These are phyloP conservation scores for Anisodus tanguticus DNA, from an alignment of 257 asterid genomes.

Conservation along the genomic window DNA sequence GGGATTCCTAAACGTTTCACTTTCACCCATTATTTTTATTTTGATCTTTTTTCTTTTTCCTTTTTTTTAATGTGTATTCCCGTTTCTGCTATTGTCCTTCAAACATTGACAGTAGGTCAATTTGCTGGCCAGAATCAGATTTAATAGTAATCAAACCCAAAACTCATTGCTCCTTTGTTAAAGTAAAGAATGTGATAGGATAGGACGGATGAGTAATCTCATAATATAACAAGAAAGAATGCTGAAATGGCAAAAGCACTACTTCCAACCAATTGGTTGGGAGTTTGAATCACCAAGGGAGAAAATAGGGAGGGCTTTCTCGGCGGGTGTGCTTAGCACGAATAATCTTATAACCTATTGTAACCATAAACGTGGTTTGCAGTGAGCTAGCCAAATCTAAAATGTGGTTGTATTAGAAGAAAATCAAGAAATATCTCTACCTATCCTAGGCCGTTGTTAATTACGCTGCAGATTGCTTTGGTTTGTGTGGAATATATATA, in stretches of 20 bases:
- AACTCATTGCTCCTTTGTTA: constrained; percentile 1
- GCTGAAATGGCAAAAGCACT: neutral
- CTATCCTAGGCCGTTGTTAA: neutral
- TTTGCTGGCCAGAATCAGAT: neutral
- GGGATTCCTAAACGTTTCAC: constrained; percentile 4
- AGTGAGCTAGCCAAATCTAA: neutral
- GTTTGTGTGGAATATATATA: neutral
- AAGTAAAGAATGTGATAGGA: neutral
- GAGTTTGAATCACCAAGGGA: neutral
- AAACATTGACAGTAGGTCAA: neutral
- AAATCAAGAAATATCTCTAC: neutral
- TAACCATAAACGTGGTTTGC: neutral
- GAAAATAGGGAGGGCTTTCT: neutral
- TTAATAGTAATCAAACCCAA: constrained; percentile 7
- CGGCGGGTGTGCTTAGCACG: neutral
- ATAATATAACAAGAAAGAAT: neutral
- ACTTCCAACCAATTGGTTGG: neutral
- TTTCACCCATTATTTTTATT: neutral
- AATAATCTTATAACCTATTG: no score
- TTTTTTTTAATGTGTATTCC: neutral
- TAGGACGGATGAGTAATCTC: constrained; percentile 1
- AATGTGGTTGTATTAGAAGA: neutral
- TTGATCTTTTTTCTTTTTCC: neutral
- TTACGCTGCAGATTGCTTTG: neutral
- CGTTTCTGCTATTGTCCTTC: neutral